Conservation (phyloP, 148 eudicot genomes). For the Arbutus unedo region DNA sequence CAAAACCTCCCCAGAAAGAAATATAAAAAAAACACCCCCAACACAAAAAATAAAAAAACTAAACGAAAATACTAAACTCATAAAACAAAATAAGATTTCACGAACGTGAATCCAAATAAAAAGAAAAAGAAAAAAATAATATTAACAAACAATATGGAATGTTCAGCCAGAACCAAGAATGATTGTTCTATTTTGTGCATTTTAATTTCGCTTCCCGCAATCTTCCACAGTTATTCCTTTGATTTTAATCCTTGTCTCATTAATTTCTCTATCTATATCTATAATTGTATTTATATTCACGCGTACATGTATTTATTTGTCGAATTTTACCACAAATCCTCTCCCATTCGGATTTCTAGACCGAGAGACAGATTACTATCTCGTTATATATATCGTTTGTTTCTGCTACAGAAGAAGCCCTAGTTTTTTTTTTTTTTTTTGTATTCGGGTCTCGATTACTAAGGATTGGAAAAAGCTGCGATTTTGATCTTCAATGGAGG, state of each 20-base stretch:
- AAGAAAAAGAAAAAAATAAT: background rate
- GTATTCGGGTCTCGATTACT: constrained; percentile 8
- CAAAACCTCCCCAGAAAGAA: no score
- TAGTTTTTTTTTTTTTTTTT: constrained; percentile 10
- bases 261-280: constrained; percentile 18
- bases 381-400: background rate
- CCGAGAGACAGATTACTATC: background rate
- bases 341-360: background rate
- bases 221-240: constrained; percentile 1
- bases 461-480: constrained; percentile 22
- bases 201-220: constrained; percentile 11
- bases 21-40: no score
- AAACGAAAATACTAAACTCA: no score
- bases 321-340: background rate
- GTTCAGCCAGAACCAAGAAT: background rate
- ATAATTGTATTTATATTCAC: background rate
- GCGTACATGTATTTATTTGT: background rate
- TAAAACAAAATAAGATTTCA: background rate
- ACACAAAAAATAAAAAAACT: no score
- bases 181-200: constrained; percentile 4
- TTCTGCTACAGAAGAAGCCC: constrained; percentile 13
- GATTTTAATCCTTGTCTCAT: constrained; percentile 9
- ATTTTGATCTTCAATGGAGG: constrained; percentile 35
- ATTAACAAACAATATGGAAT: constrained; percentile 21
- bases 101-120: background rate